Evolutionary conservation across 2,329 filamentous ascomycete species (phyloP).

Genomic region (Colletotrichum spinosum): DNA sequence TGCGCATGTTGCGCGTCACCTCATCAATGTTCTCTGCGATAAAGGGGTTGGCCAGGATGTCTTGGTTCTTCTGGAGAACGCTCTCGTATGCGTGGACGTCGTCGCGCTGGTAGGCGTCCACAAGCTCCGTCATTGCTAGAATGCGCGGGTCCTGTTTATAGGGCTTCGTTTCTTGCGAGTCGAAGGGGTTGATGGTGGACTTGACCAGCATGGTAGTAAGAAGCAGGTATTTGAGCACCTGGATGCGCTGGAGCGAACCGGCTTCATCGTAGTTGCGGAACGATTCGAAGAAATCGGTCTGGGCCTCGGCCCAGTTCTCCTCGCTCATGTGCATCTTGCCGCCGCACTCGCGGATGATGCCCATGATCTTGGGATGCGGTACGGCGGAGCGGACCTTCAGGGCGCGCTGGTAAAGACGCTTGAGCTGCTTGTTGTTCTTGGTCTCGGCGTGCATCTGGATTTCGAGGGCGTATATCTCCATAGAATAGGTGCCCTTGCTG

Average conservation of each 20-base stretch:
- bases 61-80: constrained; percentile 87
- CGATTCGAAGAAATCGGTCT: constrained; percentile 98
- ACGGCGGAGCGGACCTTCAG: constrained; percentile 96
- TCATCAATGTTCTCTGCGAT: constrained; percentile 99
- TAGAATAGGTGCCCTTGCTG: constrained; percentile 94
- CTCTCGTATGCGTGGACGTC: constrained; percentile 93
- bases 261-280: constrained; percentile 99
- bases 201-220: constrained; percentile 99
- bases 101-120: constrained; percentile 95
- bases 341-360: constrained; percentile 97
- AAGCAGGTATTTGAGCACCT: constrained; percentile 96
- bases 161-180: constrained; percentile 98
- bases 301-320: constrained; percentile 98
- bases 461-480: constrained; percentile 96
- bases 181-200: constrained; percentile 98
- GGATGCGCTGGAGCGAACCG: constrained; percentile 93
- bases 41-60: constrained; percentile 91
- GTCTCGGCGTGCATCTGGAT: constrained; percentile 99
- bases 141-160: constrained; percentile 97
- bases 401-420: constrained; percentile 90
- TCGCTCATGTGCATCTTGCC: constrained; percentile 99
- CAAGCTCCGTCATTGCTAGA: constrained; percentile 95
- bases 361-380: constrained; percentile 98
- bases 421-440: constrained; percentile 96
- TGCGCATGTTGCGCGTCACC: constrained; percentile 97